Percentiles rank a stretch among this genome's conserved stretches.
These are phyloP conservation scores for Powellomyces hirtus DNA, from an alignment of 192 early-diverging fungal genomes.

Conservation along the genomic window DNA sequence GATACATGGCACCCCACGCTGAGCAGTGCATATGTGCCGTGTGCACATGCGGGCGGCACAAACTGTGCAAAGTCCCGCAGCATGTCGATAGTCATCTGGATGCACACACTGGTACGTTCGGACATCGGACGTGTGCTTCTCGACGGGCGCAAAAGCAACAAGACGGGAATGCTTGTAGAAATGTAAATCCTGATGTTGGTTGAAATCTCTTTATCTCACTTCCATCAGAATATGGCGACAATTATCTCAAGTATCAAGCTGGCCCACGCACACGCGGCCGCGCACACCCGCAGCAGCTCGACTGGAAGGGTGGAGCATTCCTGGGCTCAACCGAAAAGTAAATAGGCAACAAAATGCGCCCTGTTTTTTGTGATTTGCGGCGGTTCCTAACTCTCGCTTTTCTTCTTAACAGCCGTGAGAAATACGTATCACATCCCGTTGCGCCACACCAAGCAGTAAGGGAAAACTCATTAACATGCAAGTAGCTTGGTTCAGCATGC, in stretches of 20 bases:
- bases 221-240: constrained; percentile 41
- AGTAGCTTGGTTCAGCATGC: background rate
- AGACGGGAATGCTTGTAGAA: too few relatives aligned
- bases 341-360: too few relatives aligned
- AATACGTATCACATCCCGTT: constrained; percentile 35
- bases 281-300: constrained; percentile 41
- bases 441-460: constrained; percentile 35
- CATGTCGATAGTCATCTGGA: constrained; percentile 30
- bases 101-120: constrained; percentile 31
- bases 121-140: too few relatives aligned
- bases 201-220: background rate
- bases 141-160: too few relatives aligned
- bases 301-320: constrained; percentile 44
- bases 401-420: constrained; percentile 51
- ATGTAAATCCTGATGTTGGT: background rate
- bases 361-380: too few relatives aligned
- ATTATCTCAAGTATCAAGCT: constrained; percentile 36
- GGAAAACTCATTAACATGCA: background rate
- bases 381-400: background rate
- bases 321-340: constrained; percentile 46
- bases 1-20: background rate
- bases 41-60: constrained; percentile 42
- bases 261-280: constrained; percentile 32
- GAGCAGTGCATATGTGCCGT: constrained; percentile 33
- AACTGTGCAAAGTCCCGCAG: constrained; percentile 30